Evolutionary conservation across 192 early-diverging fungal genomes (phyloP).

Genomic region (Coemansia sp.): DNA sequence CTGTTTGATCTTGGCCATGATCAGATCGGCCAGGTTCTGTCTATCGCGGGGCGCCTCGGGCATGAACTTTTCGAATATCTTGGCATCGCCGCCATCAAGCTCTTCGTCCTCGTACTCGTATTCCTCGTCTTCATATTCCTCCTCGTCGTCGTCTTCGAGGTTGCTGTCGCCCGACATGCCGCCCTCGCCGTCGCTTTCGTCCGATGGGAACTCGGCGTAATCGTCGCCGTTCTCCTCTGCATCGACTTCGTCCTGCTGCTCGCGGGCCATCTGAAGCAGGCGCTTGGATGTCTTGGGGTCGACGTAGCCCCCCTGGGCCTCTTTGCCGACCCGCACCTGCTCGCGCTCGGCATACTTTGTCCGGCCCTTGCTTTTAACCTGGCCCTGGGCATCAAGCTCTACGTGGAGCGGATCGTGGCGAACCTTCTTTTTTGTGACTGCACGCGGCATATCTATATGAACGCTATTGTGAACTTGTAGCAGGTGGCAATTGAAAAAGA

Average conservation of each 20-base stretch:
- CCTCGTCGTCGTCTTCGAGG: conserved; percentile 54
- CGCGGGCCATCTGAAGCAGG: conserved; percentile 80
- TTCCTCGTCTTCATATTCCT: conserved; percentile 67
- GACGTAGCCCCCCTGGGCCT: conserved; percentile 51
- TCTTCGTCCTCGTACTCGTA: conserved; percentile 70
- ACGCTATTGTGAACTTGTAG: neutral
- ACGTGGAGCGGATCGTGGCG: conserved; percentile 88
- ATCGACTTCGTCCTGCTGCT: conserved; percentile 89
- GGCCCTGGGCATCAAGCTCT: conserved; percentile 64
- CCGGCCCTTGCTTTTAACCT: conserved; percentile 54
- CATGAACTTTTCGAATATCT: conserved; percentile 89
- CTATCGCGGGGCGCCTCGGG: conserved; percentile 75
- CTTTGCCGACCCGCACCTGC: conserved; percentile 55
- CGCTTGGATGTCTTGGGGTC: conserved; percentile 88
- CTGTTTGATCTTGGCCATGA: conserved; percentile 92
- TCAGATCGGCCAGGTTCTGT: conserved; percentile 90
- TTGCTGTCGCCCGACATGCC: conserved; percentile 23
- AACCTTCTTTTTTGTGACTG: conserved; percentile 31
- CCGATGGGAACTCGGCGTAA: conserved; percentile 26
- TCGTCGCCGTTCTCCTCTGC: conserved; percentile 62
- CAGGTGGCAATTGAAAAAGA: neutral
- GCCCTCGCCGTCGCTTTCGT: conserved; percentile 26
- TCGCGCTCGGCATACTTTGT: conserved; percentile 61
- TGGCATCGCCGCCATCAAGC: conserved; percentile 77
- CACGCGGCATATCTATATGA: conserved; percentile 32